phyloP scores from a whole-genome alignment of 2,329 filamentous ascomycete genomes.

The Piedraia hortae region DNA sequence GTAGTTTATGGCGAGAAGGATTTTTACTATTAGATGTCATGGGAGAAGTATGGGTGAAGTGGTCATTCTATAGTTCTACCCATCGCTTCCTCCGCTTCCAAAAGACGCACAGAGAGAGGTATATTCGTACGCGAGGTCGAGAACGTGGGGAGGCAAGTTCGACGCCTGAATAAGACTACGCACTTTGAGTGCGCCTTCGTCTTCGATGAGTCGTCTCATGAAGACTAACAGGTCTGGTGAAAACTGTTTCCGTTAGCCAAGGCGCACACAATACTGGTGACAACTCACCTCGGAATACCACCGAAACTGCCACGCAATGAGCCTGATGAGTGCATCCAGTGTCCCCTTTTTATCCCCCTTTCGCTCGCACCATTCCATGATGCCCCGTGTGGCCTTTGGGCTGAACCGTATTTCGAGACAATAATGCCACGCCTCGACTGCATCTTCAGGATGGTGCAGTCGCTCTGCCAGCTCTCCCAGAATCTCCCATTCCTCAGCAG shows the following conservation, averaged over 20 bases:
- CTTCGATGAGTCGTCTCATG: slow-evolving; percentile 79
- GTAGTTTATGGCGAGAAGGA: too few species aligned
- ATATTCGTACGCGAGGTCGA: slow-evolving; percentile 90
- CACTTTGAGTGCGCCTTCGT: slow-evolving; percentile 91
- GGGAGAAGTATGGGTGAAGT: too few species aligned
- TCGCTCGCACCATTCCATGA: slow-evolving; percentile 53
- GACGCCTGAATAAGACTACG: slow-evolving; percentile 92
- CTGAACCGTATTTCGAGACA: slow-evolving; percentile 76
- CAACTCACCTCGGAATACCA: slow-evolving; percentile 75
- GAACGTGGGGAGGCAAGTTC: slow-evolving; percentile 69
- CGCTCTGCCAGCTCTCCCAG: slow-evolving; percentile 77
- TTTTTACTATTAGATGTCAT: too few species aligned
- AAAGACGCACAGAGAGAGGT: slow-evolving; percentile 85
- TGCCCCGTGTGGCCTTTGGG: slow-evolving; percentile 68
- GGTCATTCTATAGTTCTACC: too few species aligned
- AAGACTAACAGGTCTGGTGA: slow-evolving; percentile 71
- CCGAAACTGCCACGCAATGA: slow-evolving; percentile 94
- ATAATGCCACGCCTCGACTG: slow-evolving; percentile 71
- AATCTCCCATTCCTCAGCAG: slow-evolving; percentile 93
- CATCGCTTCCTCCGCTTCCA: slow-evolving; percentile 75
- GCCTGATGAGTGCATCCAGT: slow-evolving; percentile 58
- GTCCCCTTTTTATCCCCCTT: slow-evolving; percentile 54
- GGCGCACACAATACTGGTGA: not conserved
- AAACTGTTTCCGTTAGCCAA: slow-evolving; percentile 26
- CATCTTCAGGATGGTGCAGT: slow-evolving; percentile 74